Percentiles rank a stretch among this genome's conserved stretches.
These are phyloP conservation scores for Pleochaeta shiraiana DNA, from an alignment of 2,329 filamentous ascomycete species.

Conservation along the genomic window DNA sequence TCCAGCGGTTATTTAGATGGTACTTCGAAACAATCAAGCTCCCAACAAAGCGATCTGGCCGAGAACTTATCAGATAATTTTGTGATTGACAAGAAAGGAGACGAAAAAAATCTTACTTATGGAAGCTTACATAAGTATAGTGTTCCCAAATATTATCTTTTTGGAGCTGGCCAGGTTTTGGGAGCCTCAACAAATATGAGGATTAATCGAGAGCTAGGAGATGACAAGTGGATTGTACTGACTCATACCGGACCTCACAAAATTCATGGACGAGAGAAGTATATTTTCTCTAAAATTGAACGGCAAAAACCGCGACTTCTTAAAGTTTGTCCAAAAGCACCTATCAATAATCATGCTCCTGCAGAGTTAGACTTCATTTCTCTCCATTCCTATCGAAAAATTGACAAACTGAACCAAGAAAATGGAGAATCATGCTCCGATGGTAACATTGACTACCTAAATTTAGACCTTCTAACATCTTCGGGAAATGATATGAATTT, in stretches of 20 bases:
- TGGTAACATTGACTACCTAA: conserved; percentile 24
- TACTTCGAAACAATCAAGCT: too few species aligned
- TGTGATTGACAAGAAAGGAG: conserved; percentile 51
- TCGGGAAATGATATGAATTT: conserved; percentile 23
- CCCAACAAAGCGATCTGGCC: too few species aligned
- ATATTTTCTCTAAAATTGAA: conserved; percentile 24
- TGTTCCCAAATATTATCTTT: conserved; percentile 48
- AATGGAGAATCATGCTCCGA: conserved; percentile 19
- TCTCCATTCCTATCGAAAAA: conserved; percentile 20
- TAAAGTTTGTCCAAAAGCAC: conserved; percentile 19
- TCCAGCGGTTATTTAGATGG: too few species aligned
- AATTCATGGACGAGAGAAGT: conserved; percentile 20
- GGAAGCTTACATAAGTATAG: conserved; percentile 50
- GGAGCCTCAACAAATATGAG: conserved; percentile 37
- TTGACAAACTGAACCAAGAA: conserved; percentile 15
- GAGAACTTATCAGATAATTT: conserved; percentile 22
- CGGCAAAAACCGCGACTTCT: conserved; percentile 22
- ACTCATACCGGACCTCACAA: conserved; percentile 20
- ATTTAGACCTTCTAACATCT: conserved; percentile 45
- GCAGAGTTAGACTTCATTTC: conserved; percentile 26
- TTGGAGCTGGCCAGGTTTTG: conserved; percentile 46
- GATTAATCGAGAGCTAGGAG: conserved; percentile 37
- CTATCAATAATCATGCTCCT: conserved; percentile 10
- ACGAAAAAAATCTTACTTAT: conserved; percentile 52
- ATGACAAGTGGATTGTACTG: conserved; percentile 30